phyloP scores from a whole-genome alignment of 805 yeast species.

The Dipodascus albidus region DNA sequence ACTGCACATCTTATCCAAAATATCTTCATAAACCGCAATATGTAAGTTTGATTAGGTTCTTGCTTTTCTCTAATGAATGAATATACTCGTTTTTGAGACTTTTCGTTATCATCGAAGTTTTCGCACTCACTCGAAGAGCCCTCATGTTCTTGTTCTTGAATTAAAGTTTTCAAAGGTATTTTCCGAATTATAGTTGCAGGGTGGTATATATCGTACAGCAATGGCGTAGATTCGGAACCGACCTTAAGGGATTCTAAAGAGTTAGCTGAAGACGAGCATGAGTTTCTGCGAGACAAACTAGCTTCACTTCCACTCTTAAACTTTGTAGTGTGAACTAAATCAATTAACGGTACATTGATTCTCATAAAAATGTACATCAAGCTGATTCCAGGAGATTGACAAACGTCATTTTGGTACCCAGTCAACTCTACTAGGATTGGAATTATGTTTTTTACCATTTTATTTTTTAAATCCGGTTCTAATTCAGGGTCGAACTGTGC shows the following conservation, averaged over 20 bases:
- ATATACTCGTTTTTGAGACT: not conserved
- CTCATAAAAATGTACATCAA: not conserved
- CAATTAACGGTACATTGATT: not conserved
- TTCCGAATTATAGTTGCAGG: not conserved
- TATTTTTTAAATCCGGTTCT: not conserved
- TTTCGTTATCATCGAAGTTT: not conserved
- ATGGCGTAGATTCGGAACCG: not conserved
- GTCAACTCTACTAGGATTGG: not conserved
- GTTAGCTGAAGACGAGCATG: not conserved
- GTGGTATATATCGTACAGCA: not conserved
- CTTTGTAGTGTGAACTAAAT: not conserved
- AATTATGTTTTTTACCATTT: not conserved
- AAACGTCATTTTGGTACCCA: not conserved
- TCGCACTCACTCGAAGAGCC: not conserved
- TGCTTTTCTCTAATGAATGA: not conserved
- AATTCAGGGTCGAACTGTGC: not conserved
- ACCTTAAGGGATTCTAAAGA: not conserved
- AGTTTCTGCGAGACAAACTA: not conserved
- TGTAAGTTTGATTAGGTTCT: slow-evolving; percentile 1
- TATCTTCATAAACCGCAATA: not conserved
- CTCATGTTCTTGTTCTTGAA: not conserved
- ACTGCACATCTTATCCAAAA: slow-evolving; percentile 1
- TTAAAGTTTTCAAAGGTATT: not conserved
- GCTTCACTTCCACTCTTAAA: not conserved
- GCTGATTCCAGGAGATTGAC: not conserved